Evolutionary conservation across 2,329 filamentous ascomycete species (phyloP).

Genomic region (Trichoderma sp.): DNA sequence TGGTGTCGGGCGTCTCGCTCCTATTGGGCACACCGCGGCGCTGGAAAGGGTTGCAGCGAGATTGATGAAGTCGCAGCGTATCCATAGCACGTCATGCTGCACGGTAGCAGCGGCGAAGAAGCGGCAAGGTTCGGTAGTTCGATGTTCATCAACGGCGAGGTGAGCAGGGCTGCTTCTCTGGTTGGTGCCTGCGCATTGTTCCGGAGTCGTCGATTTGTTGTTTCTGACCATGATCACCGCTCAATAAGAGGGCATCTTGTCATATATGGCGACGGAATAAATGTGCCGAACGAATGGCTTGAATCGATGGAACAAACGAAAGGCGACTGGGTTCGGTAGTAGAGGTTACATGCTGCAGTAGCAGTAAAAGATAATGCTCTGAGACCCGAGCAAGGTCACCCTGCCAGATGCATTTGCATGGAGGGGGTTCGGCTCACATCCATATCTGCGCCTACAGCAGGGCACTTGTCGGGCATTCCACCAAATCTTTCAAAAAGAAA

Average conservation of each 20-base stretch:
- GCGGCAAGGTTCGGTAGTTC: constrained; percentile 21
- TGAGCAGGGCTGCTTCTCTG: background rate
- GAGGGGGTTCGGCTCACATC: constrained; percentile 9
- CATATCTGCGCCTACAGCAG: constrained; percentile 3
- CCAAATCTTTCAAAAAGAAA: constrained; percentile 19
- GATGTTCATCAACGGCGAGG: constrained; percentile 16
- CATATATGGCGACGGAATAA: background rate
- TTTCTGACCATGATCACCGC: background rate
- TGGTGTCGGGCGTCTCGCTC: constrained; percentile 21
- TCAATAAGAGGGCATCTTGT: background rate
- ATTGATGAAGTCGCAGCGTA: constrained; percentile 18
- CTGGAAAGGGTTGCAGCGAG: constrained; percentile 21
- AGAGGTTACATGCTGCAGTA: constrained; percentile 6
- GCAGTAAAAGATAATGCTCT: constrained; percentile 6
- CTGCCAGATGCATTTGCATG: constrained; percentile 22
- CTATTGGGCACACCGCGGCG: constrained; percentile 26
- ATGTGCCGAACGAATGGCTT: background rate
- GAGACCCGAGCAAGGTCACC: constrained; percentile 22
- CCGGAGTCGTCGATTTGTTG: background rate
- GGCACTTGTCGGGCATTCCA: background rate
- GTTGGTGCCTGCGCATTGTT: background rate
- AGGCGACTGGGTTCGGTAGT: constrained; percentile 19
- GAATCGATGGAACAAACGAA: background rate
- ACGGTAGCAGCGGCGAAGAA: constrained; percentile 15
- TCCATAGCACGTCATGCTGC: constrained; percentile 24